These are phyloP conservation scores for Pichia cabralensis DNA, from an alignment of 805 yeast species.

Conservation along the genomic window DNA sequence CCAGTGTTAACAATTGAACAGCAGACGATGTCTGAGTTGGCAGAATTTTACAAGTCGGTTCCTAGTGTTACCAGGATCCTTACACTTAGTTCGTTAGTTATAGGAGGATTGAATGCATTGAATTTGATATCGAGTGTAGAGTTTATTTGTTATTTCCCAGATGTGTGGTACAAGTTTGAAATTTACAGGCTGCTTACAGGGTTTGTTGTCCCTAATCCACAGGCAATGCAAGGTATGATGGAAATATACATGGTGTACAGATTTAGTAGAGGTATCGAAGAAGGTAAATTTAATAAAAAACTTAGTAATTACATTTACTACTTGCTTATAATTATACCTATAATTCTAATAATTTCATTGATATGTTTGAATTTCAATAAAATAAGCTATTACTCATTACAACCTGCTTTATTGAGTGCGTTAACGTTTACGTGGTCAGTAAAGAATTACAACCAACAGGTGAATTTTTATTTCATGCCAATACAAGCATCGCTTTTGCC, in stretches of 20 bases:
- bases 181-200: slow-evolving; percentile 40
- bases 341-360: too few relatives aligned
- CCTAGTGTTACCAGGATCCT: slow-evolving; percentile 57
- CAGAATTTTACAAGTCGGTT: slow-evolving; percentile 32
- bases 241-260: slow-evolving; percentile 49
- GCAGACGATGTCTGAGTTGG: slow-evolving; percentile 23
- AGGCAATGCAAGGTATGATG: slow-evolving; percentile 36
- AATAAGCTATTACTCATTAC: slow-evolving; percentile 19
- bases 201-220: slow-evolving; percentile 34
- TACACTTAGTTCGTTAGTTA: slow-evolving; percentile 37
- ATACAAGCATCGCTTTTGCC: slow-evolving; percentile 49
- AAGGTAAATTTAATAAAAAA: slow-evolving; percentile 35
- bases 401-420: slow-evolving; percentile 38
- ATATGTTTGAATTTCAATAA: too few relatives aligned
- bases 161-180: slow-evolving; percentile 27
- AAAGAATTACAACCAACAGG: slow-evolving; percentile 39
- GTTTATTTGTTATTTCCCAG: slow-evolving; percentile 24
- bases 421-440: slow-evolving; percentile 57
- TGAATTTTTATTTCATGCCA: slow-evolving; percentile 44
- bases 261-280: slow-evolving; percentile 48
- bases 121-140: slow-evolving; percentile 17
- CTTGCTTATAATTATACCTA: slow-evolving; percentile 37
- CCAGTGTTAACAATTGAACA: not conserved
- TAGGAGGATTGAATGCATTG: slow-evolving; percentile 31
- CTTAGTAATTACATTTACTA: slow-evolving; percentile 51